phyloP scores from a whole-genome alignment of 78 protist species.

The Paratrimastix pyriformis region DNA sequence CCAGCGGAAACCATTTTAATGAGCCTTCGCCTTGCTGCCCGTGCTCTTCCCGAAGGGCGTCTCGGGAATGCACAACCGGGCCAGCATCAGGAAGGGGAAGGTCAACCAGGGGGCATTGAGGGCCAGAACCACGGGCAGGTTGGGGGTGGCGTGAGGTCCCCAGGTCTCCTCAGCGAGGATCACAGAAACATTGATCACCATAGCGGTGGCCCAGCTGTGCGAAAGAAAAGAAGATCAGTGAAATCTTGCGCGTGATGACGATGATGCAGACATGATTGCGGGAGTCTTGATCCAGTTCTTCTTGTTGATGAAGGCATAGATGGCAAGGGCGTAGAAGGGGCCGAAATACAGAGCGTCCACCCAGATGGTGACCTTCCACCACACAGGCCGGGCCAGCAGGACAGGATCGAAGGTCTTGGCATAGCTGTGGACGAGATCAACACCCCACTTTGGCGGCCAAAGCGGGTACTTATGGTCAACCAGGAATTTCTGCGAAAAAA shows the following conservation, averaged over 20 bases:
- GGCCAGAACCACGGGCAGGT: neutral
- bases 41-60: neutral
- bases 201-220: neutral
- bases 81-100: neutral
- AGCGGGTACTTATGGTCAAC: neutral
- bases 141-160: neutral
- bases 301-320: neutral
- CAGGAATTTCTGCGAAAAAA: no score
- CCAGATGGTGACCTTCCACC: neutral
- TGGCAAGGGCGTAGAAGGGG: neutral
- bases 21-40: conserved; percentile 4
- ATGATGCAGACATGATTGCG: neutral
- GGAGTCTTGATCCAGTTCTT: neutral
- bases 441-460: neutral
- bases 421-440: neutral
- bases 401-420: neutral
- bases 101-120: neutral
- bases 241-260: no score
- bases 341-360: conserved; percentile 2
- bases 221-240: no score
- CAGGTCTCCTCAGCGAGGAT: neutral
- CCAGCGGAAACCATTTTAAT: no score
- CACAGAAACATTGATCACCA: neutral
- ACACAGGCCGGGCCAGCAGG: neutral
- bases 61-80: neutral